Evolutionary conservation across 2,329 filamentous ascomycete genomes (phyloP), one percentile per base, ranked within the genome.

Genomic region (Graphilbum sp.): DNA sequence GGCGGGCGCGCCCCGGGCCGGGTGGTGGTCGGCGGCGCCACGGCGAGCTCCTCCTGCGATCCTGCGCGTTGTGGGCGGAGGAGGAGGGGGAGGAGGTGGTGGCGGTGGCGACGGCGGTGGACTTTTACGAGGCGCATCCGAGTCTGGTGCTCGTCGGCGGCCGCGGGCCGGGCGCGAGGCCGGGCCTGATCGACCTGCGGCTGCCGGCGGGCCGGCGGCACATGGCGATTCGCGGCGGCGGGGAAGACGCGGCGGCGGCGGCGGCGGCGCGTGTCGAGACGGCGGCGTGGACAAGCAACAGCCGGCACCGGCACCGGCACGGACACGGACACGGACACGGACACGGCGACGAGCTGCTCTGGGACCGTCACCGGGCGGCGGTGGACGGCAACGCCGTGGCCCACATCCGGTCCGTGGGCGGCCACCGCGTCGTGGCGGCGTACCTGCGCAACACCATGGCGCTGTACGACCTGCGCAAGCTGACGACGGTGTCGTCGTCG

Each of bases 391-490:
- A 44, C 10, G 42, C 35, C 7, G 38, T 45, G 4, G 58, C 67
- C 0, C 67, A 72, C 41, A 50, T 76, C 24, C 60, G 59, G 25
- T 61, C 64, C 37, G 47, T 74, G 2, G 61, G 63, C 35, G 51
- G 54, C 8, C 53, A 71, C 45, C 63, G 67, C 33, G 54, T 75
- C 17, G 54, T 78, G 2, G 65, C 66, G 4, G 63, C 69, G 0
- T 70, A 72, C 1, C 52, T 72, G 2, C 47, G 53, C 24, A 60
- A 59, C 48, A 56, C 49, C 38, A 66, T 78, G 56, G 58, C 58
- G 1, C 52, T 75, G 5, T 78, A 74, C 47, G 74, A 79, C 44
- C 43, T 69, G 24, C 69, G 74, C 2, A 71, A 61, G 45, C 15
- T 45, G 12, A 20, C 20, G n/a, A 13, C 40, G 17, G 15, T 30